Base-by-base conservation (phyloP, 495 filamentous ascomycete genomes). In the Penicillium parvum region DNA sequence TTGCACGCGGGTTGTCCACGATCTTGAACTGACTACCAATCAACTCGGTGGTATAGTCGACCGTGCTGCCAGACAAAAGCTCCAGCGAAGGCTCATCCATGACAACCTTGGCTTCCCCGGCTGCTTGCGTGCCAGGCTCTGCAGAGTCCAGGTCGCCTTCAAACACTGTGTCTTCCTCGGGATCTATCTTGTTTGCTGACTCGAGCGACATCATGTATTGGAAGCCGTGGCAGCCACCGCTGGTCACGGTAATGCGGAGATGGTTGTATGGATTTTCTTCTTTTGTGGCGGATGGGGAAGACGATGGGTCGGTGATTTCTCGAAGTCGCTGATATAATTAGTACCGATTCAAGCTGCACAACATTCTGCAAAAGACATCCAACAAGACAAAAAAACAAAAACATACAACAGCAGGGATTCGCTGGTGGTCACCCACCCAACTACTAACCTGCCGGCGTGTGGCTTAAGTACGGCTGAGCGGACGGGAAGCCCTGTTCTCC, bases 11-110 rank as follows among this genome's bases (percentile, higher is more conserved):
- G 57, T 95, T 97, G 55, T 90, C 88, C 38, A 90, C 84, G 58
- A 96, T 88, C 75, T 90, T 95, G 64, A 98, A 98, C 69, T 97
- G 90, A 48, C 88, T 95, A 22, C 94, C 92, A 65, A 98, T 98
- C 64, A 98, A 64, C 72, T 97, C 92, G 75, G 87, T 92, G 1
- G 89, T 95, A 66, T 86, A 98, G 57, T 97, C 94, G 12, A 98
- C 80, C 62, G 85, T 94, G 61, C 88, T 95, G 7, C 90, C 92
- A 60, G 88, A 90, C 42, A 98, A 61, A 40, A 97, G 68, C 50
- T 96, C 89, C 12, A 98, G 68, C 40, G 89, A 96, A 2, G 86
- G 80, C 47, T 81, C 77, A 58, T 98, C 91, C 68, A 97, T 83
- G 14, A 96, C 84, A 12, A 97, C 79, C 65, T 86, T 95, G 8